Evolutionary conservation across 257 asterid genomes (phyloP).

Genomic region (Lavandula angustifolia): DNA sequence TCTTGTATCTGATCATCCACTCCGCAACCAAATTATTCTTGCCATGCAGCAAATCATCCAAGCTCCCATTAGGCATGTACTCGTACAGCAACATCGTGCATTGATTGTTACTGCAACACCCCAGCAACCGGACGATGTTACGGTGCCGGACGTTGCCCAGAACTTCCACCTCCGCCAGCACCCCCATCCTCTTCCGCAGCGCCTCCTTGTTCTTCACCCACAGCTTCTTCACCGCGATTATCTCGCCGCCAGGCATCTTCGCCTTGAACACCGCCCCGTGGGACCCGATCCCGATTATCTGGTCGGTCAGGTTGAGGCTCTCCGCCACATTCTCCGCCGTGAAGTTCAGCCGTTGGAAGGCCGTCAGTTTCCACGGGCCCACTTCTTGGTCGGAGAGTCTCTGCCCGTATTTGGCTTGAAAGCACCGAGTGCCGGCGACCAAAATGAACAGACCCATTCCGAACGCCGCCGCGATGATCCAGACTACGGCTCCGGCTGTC

Average conservation of each 20-base stretch:
- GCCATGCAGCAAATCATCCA: constrained; percentile 75
- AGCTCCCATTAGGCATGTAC: constrained; percentile 91
- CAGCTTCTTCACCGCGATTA: constrained; percentile 78
- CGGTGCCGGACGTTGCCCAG: constrained; percentile 82
- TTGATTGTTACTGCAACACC: constrained; percentile 65
- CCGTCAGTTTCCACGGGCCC: constrained; percentile 83
- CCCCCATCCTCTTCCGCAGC: constrained; percentile 51
- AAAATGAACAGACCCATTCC: constrained; percentile 66
- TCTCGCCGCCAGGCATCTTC: constrained; percentile 87
- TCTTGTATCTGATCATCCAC: constrained; percentile 71
- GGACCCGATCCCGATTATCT: constrained; percentile 79
- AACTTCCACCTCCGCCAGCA: constrained; percentile 85
- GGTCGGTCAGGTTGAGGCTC: constrained; percentile 49
- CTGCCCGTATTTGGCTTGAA: constrained; percentile 39
- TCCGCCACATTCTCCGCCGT: constrained; percentile 75
- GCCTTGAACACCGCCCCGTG: constrained; percentile 86
- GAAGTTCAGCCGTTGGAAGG: constrained; percentile 77
- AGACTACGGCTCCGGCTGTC: constrained; percentile 68
- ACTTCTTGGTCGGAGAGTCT: constrained; percentile 40
- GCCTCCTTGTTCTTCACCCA: constrained; percentile 80
- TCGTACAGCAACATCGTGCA: constrained; percentile 81
- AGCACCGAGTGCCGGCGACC: constrained; percentile 57
- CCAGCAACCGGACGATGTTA: constrained; percentile 71
- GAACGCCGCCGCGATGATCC: constrained; percentile 82
- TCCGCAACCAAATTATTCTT: constrained; percentile 51